Base-by-base conservation (phyloP, 257 asterid species). In the Solanum piurae region DNA sequence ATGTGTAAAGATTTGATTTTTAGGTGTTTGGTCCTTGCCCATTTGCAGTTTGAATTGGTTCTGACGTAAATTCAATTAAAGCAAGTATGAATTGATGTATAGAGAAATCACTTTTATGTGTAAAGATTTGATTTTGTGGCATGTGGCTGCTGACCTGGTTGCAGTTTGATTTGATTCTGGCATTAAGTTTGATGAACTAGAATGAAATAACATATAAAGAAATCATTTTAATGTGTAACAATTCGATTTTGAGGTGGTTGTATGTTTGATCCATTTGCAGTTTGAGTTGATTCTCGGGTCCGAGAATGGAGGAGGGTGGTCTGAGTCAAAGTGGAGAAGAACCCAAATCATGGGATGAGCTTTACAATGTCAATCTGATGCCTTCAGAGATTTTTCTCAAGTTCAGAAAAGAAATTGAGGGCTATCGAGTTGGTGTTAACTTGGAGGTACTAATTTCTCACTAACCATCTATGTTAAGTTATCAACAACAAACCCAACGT, bases 361-460 rank as follows among this genome's bases (percentile, higher is more conserved):
- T 91, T 74, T 97, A 95, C 96, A 97, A 92, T 87, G 88, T 96
- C 76, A 95, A 95, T 93, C 93, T 97, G 92, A 89, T 97, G 93
- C 99, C 99, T 46, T 92, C 97, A 0, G 98, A 97, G 92, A 87
- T 97, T 82, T 95, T 95, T 88, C 86, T 95, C 72, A 96, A 97
- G 93, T 96, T 97, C 87, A 90, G 99, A 77, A 97, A 91, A 91
- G 94, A 96, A 90, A 83, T 91, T 71, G 94, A 95, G 90, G 98
- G 98, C 37, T 89, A 89, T 88, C 99, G 99, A 33, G 90, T 94
- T 71, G 99, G 99, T 83, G 90, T 96, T 88, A 97, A 97, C 89
- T 87, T 96, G 87, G 98, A 96, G 99, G 99, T 96, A 88, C 73
- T 94, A 86, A 60, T 83, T 62, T 31, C 82, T 77, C 76, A 44